Conservation (phyloP, 305 asterid genomes). For the Fraxinus albicans region DNA sequence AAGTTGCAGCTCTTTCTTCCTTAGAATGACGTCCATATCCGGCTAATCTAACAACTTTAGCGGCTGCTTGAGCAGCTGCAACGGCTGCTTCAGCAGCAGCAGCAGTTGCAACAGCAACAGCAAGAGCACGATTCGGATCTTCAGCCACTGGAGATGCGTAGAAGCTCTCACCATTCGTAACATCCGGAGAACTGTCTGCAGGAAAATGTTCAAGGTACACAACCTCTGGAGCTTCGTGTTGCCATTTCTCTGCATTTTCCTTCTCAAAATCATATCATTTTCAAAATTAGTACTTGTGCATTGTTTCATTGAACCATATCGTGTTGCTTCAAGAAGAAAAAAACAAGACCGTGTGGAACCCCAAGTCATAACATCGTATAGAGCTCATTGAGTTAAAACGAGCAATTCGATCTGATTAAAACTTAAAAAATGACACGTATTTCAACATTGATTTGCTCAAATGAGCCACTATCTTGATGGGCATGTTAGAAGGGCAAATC, state of each 20-base stretch:
- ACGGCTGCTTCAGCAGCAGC: conserved; percentile 65
- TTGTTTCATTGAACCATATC: not conserved
- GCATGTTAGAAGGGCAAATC: not conserved
- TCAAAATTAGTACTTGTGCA: not conserved
- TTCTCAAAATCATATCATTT: conserved; percentile 31
- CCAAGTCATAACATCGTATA: not conserved
- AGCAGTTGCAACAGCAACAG: conserved; percentile 59
- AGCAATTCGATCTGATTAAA: not conserved
- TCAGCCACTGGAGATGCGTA: conserved; percentile 39
- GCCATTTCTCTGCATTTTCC: conserved; percentile 68
- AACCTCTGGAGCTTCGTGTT: conserved; percentile 73
- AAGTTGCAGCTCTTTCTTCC: conserved; percentile 76
- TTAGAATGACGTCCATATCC: conserved; percentile 67
- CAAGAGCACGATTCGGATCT: conserved; percentile 42
- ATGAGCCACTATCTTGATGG: not conserved
- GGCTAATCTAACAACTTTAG: conserved; percentile 50
- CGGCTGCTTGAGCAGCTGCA: conserved; percentile 62
- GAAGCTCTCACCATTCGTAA: conserved; percentile 47
- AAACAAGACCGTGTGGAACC: not conserved
- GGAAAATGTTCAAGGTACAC: conserved; percentile 86
- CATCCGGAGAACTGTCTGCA: conserved; percentile 75
- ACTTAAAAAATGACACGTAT: not conserved
- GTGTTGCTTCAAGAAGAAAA: not conserved
- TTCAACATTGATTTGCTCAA: not conserved
- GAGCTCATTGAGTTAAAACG: not conserved